Percentiles rank a stretch among this genome's conserved stretches.
These are phyloP conservation scores for Monilinia polystroma DNA, from an alignment of 2,329 filamentous ascomycete species.

Conservation along the genomic window DNA sequence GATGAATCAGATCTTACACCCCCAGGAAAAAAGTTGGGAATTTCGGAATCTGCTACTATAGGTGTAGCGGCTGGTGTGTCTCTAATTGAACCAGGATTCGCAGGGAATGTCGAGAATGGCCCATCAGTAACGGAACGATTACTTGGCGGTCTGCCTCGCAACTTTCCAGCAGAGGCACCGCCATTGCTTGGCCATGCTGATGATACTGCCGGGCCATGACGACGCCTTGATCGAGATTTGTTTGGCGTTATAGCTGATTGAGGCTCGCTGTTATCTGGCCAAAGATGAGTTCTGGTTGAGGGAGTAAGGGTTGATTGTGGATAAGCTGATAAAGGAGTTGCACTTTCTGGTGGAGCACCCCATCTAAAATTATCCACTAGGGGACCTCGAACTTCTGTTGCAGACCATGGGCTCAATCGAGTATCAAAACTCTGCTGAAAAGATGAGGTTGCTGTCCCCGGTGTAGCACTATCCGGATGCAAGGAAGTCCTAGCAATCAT, in stretches of 20 bases:
- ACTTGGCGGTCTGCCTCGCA: constrained; percentile 76
- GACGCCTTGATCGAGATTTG: constrained; percentile 54
- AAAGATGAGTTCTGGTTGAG: constrained; percentile 45
- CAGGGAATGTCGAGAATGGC: constrained; percentile 68
- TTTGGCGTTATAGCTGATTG: constrained; percentile 72
- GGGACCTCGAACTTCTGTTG: constrained; percentile 31
- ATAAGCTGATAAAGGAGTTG: constrained; percentile 66
- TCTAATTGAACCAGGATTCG: constrained; percentile 51
- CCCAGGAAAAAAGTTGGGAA: constrained; percentile 39
- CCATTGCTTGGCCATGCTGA: constrained; percentile 80
- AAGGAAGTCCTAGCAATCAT: constrained; percentile 39
- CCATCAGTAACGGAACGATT: constrained; percentile 65
- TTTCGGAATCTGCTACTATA: constrained; percentile 45
- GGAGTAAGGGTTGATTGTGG: constrained; percentile 78
- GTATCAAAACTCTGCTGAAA: constrained; percentile 34
- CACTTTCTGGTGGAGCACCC: constrained; percentile 50
- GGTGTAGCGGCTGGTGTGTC: constrained; percentile 46
- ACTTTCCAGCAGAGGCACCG: constrained; percentile 63
- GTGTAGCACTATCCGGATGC: constrained; percentile 42
- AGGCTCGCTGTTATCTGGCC: constrained; percentile 57
- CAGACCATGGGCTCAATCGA: constrained; percentile 37
- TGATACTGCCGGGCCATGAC: constrained; percentile 83
- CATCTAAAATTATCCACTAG: constrained; percentile 36
- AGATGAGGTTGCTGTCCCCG: constrained; percentile 43
- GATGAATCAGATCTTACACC: constrained; percentile 25